Evolutionary conservation across 2,329 filamentous ascomycete genomes (phyloP), one percentile per base, ranked within the genome.

Genomic region (Xylariales sp.): DNA sequence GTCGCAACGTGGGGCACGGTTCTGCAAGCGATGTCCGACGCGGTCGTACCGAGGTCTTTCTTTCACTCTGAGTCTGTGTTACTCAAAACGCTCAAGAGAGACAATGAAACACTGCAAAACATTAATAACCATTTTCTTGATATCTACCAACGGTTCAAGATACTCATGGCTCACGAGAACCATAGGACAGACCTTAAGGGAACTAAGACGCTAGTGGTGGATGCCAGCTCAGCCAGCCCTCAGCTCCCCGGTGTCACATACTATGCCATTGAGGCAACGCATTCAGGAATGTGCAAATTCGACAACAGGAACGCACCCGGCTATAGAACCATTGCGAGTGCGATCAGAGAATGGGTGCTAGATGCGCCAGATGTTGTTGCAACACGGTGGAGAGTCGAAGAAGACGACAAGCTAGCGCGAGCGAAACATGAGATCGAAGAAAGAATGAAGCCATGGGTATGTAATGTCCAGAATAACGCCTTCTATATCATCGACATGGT

Each of bases 131-230:
- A 90, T 65, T 94, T 94, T 72, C 83, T 90, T 18, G 89, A 93
- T 59, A 88, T 93, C 34, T 89, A 92, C 69, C 86, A 88, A 64
- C 85, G 89, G 1, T 93, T 92, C 75, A 86, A 88, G 71, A 89
- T 94, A 58, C 91, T 91, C 74, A 93, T 93, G 85, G 92, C 89
- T 45, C 91, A 93, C 63, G 92, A 94, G 75, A 90, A 89, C 53
- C 87, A 90, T 72, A 90, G 90, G 69, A 92, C 90, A 0, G 88
- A 93, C 70, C 74, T 93, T 43, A 90, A 87, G 72, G 88, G 87
- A 1, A 88, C 88, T 0, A 89, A 81, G 74, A 75, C 85, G 61
- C 80, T 92, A 67, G 86, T 94, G 45, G 92, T 94, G 2, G 90
- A 93, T 66, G 84, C 91, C 62, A 83, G 82, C 54, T 93, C 91